Conservation (phyloP, 495 filamentous ascomycete species). For the Emericellopsis terricola region DNA sequence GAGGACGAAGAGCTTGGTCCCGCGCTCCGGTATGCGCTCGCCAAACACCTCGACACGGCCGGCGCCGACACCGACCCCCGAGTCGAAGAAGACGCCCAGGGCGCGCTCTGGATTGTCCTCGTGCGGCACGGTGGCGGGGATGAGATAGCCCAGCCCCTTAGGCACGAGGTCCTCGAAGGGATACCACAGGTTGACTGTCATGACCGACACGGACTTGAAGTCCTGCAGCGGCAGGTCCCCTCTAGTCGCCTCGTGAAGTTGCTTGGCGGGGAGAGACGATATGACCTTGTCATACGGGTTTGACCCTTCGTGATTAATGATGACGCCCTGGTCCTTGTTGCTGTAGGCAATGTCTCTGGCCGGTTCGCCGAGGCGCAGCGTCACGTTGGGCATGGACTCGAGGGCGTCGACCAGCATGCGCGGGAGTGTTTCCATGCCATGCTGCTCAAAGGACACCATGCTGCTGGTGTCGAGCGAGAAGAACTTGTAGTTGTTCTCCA, state of each 20-base stretch:
- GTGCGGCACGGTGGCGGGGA: conserved; percentile 48
- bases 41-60: conserved; percentile 30
- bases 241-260: conserved; percentile 25
- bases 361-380: conserved; percentile 25
- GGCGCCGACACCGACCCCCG: conserved; percentile 29
- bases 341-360: conserved; percentile 17
- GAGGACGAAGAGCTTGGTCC: conserved; percentile 90
- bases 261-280: conserved; percentile 42
- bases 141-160: conserved; percentile 78
- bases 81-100: conserved; percentile 86
- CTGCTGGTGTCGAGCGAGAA: no score
- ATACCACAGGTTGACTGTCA: conserved; percentile 85
- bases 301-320: conserved; percentile 2
- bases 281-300: conserved; percentile 43
- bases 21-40: conserved; percentile 18
- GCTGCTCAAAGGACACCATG: conserved; percentile 39
- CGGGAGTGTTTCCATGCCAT: conserved; percentile 33
- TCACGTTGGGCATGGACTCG: conserved; percentile 27
- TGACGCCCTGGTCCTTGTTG: conserved; percentile 5
- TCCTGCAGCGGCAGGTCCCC: conserved; percentile 27
- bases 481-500: no score
- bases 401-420: conserved; percentile 23
- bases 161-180: conserved; percentile 38
- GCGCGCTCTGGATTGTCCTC: conserved; percentile 66
- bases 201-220: conserved; percentile 58